These are phyloP conservation scores for Trametes meyenii DNA, from an alignment of 768 basidiomycete species.

Conservation along the genomic window DNA sequence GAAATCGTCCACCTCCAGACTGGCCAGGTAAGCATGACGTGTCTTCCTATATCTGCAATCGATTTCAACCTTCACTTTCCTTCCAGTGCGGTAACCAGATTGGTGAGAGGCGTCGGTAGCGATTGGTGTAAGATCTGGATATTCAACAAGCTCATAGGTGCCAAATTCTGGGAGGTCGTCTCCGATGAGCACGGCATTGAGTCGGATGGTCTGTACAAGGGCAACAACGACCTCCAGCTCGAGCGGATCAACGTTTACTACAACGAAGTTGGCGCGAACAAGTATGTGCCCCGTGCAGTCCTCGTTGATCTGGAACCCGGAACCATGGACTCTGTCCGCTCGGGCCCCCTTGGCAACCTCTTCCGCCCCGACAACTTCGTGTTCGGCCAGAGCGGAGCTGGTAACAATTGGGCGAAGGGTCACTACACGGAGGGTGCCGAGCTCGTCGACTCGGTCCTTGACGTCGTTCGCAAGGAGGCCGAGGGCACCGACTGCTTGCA, in stretches of 20 bases:
- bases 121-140: conserved; percentile 2
- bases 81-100: conserved; percentile 98
- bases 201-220: conserved; percentile 91
- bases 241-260: conserved; percentile 99
- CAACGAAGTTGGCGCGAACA: conserved; percentile 92
- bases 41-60: conserved; percentile 3
- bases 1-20: conserved; percentile 99
- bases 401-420: conserved; percentile 99
- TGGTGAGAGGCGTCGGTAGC: conserved; percentile 55
- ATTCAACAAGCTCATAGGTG: conserved; percentile 53
- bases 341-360: conserved; percentile 85
- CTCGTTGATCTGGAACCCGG: conserved; percentile 98
- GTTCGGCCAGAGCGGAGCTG: conserved; percentile 96
- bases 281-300: conserved; percentile 98
- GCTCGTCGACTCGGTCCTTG: conserved; percentile 96
- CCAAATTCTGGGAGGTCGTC: conserved; percentile 97
- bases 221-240: conserved; percentile 92
- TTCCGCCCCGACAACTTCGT: conserved; percentile 99
- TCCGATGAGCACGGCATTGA: conserved; percentile 98
- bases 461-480: conserved; percentile 98
- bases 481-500: conserved; percentile 97
- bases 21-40: conserved; percentile 73
- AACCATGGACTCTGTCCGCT: conserved; percentile 91
- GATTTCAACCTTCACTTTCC: conserved; percentile 33
- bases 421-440: conserved; percentile 97